phyloP scores from a whole-genome alignment of 805 yeast genomes.

The Metschnikowia gelsemii region DNA sequence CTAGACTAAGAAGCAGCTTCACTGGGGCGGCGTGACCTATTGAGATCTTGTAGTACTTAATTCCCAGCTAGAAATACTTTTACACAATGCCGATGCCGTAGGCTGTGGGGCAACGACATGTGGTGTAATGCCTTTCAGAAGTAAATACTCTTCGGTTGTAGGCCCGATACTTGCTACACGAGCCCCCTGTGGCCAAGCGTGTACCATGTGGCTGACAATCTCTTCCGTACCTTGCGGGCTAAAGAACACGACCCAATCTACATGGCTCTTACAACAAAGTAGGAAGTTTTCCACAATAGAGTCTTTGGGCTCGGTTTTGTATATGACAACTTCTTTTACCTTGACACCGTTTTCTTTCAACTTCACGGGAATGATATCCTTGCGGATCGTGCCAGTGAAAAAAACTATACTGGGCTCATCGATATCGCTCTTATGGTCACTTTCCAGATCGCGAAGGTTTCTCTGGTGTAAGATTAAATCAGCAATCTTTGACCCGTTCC shows the following conservation, averaged over 20 bases:
- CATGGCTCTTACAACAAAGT: conserved; percentile 11
- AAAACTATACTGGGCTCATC: conserved; percentile 49
- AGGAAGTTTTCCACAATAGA: conserved; percentile 45
- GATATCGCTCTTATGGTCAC: neutral
- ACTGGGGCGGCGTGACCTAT: no score
- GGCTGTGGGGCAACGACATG: conserved; percentile 71
- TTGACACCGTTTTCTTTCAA: conserved; percentile 44
- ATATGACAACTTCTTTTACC: conserved; percentile 62
- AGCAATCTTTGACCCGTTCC: conserved; percentile 74
- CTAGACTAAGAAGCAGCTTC: no score
- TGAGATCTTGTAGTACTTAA: conserved; percentile 1
- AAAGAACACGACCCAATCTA: conserved; percentile 76
- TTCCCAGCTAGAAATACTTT: conserved; percentile 29
- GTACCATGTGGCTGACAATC: conserved; percentile 47
- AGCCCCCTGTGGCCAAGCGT: conserved; percentile 19
- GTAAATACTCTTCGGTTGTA: conserved; percentile 70
- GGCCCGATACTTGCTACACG: conserved; percentile 88
- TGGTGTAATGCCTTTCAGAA: conserved; percentile 52
- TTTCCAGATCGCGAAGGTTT: conserved; percentile 23
- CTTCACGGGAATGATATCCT: conserved; percentile 74
- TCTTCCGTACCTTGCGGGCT: conserved; percentile 84
- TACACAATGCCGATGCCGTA: conserved; percentile 56
- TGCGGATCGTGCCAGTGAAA: conserved; percentile 82
- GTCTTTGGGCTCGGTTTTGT: conserved; percentile 56
- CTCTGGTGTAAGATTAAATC: conserved; percentile 51